Evolutionary conservation across 108 stramenopile genomes (phyloP), one percentile per base, ranked within the genome.

Genomic region (Chaetoceros tenuissimus): DNA sequence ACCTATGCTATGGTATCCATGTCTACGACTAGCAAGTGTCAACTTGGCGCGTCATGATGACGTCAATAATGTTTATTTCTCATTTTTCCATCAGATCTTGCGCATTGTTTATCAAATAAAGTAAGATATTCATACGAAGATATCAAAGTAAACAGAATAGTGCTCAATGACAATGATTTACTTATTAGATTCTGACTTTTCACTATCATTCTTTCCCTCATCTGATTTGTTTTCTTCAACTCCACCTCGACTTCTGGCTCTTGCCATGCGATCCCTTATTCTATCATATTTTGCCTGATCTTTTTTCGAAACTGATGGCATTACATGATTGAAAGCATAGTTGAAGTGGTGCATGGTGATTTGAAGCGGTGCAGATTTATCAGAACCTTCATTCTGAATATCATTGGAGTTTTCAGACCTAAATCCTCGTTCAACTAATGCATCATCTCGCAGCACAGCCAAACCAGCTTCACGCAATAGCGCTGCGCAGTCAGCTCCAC

Each of bases 401-500:
- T 43, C 21, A 31, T 56, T 22, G 2, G 21, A 30, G 48, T 46
- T 47, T 24, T 62, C 43, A 22, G 60, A 46, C 21, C 59, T 52
- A 58, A 46, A 57, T 40, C 54, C 63, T 28, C 18, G 7, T 24
- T 49, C 7, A n/a, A 49, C 23, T 18, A 21, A 49, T 62, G 67
- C 55, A 20, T 57, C 67, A 68, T 87, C 86, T 40, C 84, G 84
- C 48, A 94, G 62, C 22, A 87, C 89, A 0, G 89, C 87, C 52
- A 94, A 68, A 30, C 93, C 93, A 19, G 93, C 93, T 60, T 91
- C 89, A 34, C 93, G 72, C 53, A 94, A 66, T 64, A 94, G 48
- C 2, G 93, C 93, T 1, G 87, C 85, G 52, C 89, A 87, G 68
- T 94, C 93, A 24, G 93, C 93, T 21, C 93, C 93, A 62, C 82